phyloP scores from a whole-genome alignment of 495 filamentous ascomycete genomes.

The Umbilicaria muhlenbergii region DNA sequence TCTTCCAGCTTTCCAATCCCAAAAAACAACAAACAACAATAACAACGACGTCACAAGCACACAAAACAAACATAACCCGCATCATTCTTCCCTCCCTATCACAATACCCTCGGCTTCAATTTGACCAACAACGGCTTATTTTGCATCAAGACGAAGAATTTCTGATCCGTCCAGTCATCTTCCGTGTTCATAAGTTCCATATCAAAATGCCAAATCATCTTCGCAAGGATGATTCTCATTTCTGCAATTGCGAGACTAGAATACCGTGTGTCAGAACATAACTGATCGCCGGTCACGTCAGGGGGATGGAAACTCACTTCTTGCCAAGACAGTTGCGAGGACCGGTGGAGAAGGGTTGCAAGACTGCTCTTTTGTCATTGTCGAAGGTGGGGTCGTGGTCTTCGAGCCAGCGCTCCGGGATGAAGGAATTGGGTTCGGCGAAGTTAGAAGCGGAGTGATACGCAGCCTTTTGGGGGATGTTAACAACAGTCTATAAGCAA shows the following conservation, averaged over 20 bases:
- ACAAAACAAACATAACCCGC: no score
- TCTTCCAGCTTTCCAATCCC: no score
- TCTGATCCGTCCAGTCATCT: constrained; percentile 16
- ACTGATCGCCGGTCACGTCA: neutral
- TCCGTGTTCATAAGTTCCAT: constrained; percentile 18
- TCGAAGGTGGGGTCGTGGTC: constrained; percentile 12
- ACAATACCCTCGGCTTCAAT: no score
- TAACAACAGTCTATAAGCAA: constrained; percentile 24
- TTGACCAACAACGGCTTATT: no score
- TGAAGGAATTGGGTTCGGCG: constrained; percentile 22
- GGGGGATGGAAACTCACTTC: constrained; percentile 25
- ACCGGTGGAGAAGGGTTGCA: constrained; percentile 41
- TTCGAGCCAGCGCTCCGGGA: constrained; percentile 25
- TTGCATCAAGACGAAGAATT: no score
- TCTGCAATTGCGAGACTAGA: constrained; percentile 28
- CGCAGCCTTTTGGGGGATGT: constrained; percentile 2
- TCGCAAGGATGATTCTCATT: constrained; percentile 25
- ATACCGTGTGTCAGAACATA: neutral
- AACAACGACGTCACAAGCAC: no score
- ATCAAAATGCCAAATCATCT: constrained; percentile 31
- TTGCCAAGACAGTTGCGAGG: constrained; percentile 44
- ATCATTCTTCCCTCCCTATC: no score
- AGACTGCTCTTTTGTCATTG: constrained; percentile 27
- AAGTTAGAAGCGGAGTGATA: constrained; percentile 11
- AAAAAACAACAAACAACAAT: no score